phyloP scores from a whole-genome alignment of 2,329 filamentous ascomycete genomes.

The Hypoxylon sp. region DNA sequence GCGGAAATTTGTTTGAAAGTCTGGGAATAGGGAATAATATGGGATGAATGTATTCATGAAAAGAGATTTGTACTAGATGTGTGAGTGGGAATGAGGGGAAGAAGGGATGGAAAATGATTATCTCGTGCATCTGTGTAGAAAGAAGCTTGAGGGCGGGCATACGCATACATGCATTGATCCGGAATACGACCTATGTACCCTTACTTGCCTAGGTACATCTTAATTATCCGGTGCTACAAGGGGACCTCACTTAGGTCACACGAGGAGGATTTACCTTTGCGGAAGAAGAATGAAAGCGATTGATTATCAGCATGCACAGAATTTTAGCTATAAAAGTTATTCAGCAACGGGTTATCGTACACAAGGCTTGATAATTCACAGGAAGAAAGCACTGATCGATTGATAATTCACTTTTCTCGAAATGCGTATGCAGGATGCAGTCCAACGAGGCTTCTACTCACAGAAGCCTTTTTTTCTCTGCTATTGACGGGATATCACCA shows the following conservation, averaged over 20 bases:
- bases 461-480: conserved; percentile 16
- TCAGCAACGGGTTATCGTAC: neutral
- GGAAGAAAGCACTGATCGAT: neutral
- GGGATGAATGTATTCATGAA: conserved; percentile 1
- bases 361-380: neutral
- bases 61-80: neutral
- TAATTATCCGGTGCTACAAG: conserved; percentile 23
- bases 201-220: conserved; percentile 7
- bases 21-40: neutral
- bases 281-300: neutral
- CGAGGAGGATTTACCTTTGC: neutral
- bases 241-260: neutral
- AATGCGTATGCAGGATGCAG: conserved; percentile 3
- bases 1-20: conserved; percentile 1
- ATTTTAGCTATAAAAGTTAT: neutral
- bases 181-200: neutral
- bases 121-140: conserved; percentile 12
- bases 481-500: conserved; percentile 33
- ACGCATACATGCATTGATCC: conserved; percentile 27
- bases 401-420: neutral
- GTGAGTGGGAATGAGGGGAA: neutral
- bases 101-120: conserved; percentile 1
- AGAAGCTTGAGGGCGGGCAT: conserved; percentile 15
- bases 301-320: neutral
- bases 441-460: conserved; percentile 5